A percentile compares a stretch with the other conserved stretches of the same genome.
Conservation (phyloP, 805 yeast species). For the Metahyphopichia silvanorum region DNA sequence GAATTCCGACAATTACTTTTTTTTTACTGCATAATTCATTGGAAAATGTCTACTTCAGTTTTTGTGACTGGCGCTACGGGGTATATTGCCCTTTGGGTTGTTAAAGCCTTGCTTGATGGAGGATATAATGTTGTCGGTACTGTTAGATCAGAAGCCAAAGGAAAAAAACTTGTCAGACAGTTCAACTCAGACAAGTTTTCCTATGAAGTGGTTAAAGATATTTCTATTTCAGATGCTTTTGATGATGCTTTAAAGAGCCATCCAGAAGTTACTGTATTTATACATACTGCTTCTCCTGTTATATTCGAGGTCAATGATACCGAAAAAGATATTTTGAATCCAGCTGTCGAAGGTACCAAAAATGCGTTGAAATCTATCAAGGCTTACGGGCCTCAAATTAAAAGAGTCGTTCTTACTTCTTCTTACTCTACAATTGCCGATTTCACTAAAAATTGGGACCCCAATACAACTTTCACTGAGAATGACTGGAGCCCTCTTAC, state of each 20-base stretch:
- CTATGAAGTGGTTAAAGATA: slow-evolving; percentile 43
- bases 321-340: slow-evolving; percentile 46
- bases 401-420: slow-evolving; percentile 51
- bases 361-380: slow-evolving; percentile 46
- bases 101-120: slow-evolving; percentile 35
- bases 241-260: slow-evolving; percentile 38
- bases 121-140: slow-evolving; percentile 49
- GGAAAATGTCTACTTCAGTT: too few relatives aligned
- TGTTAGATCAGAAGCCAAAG: slow-evolving; percentile 42
- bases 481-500: slow-evolving; percentile 36
- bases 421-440: slow-evolving; percentile 44
- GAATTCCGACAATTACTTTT: too few relatives aligned
- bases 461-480: slow-evolving; percentile 16
- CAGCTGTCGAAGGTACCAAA: slow-evolving; percentile 51
- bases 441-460: slow-evolving; percentile 2
- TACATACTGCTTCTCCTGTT: slow-evolving; percentile 61
- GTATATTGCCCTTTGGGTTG: slow-evolving; percentile 49
- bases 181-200: slow-evolving; percentile 17
- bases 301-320: slow-evolving; percentile 32
- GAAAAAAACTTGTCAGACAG: slow-evolving; percentile 26
- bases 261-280: slow-evolving; percentile 47
- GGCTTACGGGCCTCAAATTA: slow-evolving; percentile 38
- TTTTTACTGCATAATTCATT: too few relatives aligned
- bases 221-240: slow-evolving; percentile 40
- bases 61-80: slow-evolving; percentile 56